A percentile compares a stretch with the other conserved stretches of the same genome.
phyloP scores from a whole-genome alignment of 1,284 basidiomycete genomes.

The Ustilago vetiveriae region DNA sequence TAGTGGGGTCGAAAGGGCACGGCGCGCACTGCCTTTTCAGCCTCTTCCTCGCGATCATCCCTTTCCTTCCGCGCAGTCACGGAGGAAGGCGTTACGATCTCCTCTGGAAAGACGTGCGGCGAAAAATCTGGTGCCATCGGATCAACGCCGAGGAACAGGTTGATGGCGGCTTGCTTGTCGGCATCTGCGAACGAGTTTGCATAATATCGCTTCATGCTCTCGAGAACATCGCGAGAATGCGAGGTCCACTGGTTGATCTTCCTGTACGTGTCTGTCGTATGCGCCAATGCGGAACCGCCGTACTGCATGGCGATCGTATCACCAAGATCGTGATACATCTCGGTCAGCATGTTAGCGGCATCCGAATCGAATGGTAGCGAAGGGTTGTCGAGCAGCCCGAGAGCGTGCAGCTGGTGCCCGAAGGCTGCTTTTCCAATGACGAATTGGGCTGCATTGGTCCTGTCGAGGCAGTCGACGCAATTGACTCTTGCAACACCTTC shows the following conservation, averaged over 20 bases:
- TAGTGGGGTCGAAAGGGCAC: conserved; percentile 49
- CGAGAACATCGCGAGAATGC: conserved; percentile 95
- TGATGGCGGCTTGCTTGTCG: conserved; percentile 97
- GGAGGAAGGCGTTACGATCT: conserved; percentile 3
- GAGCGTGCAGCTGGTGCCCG: conserved; percentile 92
- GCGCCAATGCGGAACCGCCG: conserved; percentile 83
- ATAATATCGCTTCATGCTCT: conserved; percentile 94
- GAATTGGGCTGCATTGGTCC: conserved; percentile 95
- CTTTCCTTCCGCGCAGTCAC: not conserved
- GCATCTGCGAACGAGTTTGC: conserved; percentile 88
- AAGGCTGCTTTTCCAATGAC: conserved; percentile 95
- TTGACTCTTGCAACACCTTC: conserved; percentile 76
- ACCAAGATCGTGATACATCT: conserved; percentile 85
- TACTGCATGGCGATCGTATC: conserved; percentile 86
- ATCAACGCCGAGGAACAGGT: conserved; percentile 88
- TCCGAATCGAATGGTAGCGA: conserved; percentile 92
- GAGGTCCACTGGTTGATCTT: conserved; percentile 94
- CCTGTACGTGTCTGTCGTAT: conserved; percentile 94
- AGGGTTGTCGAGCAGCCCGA: conserved; percentile 78
- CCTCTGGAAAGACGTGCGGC: conserved; percentile 31
- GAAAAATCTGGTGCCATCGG: conserved; percentile 40
- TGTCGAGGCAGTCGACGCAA: conserved; percentile 88
- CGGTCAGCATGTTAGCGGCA: conserved; percentile 94
- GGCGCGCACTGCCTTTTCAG: conserved; percentile 11
- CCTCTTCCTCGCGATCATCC: not conserved